Percentiles rank a stretch among this genome's conserved stretches.
These are phyloP conservation scores for Prunus davidiana DNA, from an alignment of 306 rosid species.

Conservation along the genomic window DNA sequence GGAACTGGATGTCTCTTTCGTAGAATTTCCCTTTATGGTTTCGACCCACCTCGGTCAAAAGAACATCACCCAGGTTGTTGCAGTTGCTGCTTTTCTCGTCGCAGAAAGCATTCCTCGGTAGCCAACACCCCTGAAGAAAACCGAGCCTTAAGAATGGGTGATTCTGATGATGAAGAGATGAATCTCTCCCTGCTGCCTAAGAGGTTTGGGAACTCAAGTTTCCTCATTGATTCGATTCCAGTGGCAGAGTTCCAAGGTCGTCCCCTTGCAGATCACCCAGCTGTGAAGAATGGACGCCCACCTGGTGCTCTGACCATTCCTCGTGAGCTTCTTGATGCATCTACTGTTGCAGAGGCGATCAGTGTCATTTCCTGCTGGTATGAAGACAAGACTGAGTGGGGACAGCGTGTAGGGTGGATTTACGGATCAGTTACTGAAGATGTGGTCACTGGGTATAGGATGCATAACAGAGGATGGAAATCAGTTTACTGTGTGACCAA, in stretches of 20 bases:
- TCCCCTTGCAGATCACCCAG: slow-evolving; percentile 97
- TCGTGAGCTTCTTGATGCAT: slow-evolving; percentile 88
- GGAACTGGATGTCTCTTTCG: slow-evolving; percentile 98
- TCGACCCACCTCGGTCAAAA: slow-evolving; percentile 90
- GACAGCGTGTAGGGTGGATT: slow-evolving; percentile 96
- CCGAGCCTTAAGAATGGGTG: slow-evolving; percentile 78
- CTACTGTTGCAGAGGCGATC: slow-evolving; percentile 94
- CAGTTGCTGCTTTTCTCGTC: slow-evolving; percentile 64
- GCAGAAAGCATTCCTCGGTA: slow-evolving; percentile 54
- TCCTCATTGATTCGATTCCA: slow-evolving; percentile 90
- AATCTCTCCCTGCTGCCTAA: slow-evolving; percentile 75
- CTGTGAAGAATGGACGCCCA: slow-evolving; percentile 86
- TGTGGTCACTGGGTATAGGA: slow-evolving; percentile 94
- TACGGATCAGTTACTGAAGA: slow-evolving; percentile 97
- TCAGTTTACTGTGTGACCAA: slow-evolving; percentile 94
- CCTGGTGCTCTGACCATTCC: slow-evolving; percentile 86
- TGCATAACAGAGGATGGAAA: slow-evolving; percentile 98
- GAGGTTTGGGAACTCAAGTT: slow-evolving; percentile 83
- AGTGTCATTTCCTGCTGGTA: slow-evolving; percentile 98
- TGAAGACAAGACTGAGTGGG: slow-evolving; percentile 98
- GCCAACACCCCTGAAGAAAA: slow-evolving; percentile 60
- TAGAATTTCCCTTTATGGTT: slow-evolving; percentile 84
- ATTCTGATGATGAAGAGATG: slow-evolving; percentile 89
- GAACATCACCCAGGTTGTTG: slow-evolving; percentile 61
- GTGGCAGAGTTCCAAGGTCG: slow-evolving; percentile 98